Evolutionary conservation across 2,329 filamentous ascomycete species (phyloP).

Genomic region (Colletotrichum sp.): DNA sequence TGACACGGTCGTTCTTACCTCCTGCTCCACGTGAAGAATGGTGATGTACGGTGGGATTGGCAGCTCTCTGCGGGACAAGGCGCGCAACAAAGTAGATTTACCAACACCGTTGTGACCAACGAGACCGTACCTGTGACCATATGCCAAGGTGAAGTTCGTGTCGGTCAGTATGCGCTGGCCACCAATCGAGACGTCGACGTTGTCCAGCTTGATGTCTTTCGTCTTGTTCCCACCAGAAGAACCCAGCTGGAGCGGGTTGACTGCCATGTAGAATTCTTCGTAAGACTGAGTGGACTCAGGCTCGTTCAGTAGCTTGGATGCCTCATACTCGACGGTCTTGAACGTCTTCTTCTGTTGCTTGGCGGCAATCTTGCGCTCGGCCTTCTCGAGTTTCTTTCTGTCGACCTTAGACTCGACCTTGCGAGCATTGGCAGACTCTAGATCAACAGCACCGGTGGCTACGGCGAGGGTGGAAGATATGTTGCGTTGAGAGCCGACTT

Average conservation of each 20-base stretch:
- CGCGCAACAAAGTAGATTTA: constrained; percentile 92
- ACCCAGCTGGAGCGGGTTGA: constrained; percentile 93
- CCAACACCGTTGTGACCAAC: constrained; percentile 99
- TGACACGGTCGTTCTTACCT: constrained; percentile 56
- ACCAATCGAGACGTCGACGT: constrained; percentile 91
- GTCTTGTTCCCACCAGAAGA: constrained; percentile 79
- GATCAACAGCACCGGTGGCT: constrained; percentile 81
- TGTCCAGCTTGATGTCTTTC: constrained; percentile 98
- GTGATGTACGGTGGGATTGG: constrained; percentile 97
- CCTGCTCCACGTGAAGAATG: constrained; percentile 98
- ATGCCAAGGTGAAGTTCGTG: constrained; percentile 87
- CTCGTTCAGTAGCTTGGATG: constrained; percentile 85
- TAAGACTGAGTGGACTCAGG: constrained; percentile 87
- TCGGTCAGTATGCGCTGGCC: constrained; percentile 89
- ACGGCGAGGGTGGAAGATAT: constrained; percentile 95
- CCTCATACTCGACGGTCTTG: constrained; percentile 98
- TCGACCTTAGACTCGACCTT: constrained; percentile 99
- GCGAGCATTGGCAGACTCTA: constrained; percentile 89
- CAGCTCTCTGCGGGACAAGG: constrained; percentile 90
- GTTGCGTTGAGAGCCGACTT: constrained; percentile 91
- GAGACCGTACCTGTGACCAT: constrained; percentile 92
- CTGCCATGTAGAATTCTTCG: constrained; percentile 99
- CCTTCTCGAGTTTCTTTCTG: constrained; percentile 98
- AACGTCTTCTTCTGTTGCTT: constrained; percentile 99
- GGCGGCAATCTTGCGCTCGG: constrained; percentile 94